These are phyloP conservation scores for Nannizzia gypsea DNA, from an alignment of 2,329 filamentous ascomycete species.

Conservation along the genomic window DNA sequence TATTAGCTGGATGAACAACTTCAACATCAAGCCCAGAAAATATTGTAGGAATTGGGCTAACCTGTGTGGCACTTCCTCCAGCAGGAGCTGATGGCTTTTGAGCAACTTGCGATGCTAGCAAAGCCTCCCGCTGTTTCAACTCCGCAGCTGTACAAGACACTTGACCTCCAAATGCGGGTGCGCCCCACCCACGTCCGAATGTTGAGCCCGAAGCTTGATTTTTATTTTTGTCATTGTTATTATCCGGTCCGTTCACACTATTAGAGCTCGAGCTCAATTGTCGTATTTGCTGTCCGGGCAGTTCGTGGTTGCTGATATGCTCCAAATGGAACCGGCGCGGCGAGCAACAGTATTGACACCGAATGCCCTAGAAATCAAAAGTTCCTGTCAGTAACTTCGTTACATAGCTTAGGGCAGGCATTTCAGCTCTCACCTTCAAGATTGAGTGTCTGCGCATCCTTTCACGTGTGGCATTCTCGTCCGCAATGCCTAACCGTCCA, in stretches of 20 bases:
- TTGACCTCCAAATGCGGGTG: slow-evolving; percentile 5
- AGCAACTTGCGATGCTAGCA: background rate
- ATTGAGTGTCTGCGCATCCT: slow-evolving; percentile 4
- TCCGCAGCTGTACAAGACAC: slow-evolving; percentile 14
- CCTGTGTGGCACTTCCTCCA: background rate
- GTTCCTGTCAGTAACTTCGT: background rate
- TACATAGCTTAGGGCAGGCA: background rate
- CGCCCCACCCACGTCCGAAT: slow-evolving; percentile 9
- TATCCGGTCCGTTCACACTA: background rate
- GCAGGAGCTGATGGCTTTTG: background rate
- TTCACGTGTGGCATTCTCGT: background rate
- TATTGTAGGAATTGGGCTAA: background rate
- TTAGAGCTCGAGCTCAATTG: background rate
- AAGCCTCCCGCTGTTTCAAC: slow-evolving; percentile 11
- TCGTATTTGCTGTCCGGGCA: background rate
- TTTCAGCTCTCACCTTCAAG: background rate
- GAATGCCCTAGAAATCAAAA: background rate
- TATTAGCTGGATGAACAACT: background rate
- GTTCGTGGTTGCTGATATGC: background rate
- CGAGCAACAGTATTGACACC: background rate
- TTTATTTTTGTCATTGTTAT: background rate
- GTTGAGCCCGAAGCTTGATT: background rate
- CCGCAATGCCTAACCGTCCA: background rate
- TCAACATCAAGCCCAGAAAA: background rate
- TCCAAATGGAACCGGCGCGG: background rate